phyloP scores from a whole-genome alignment of 371 early-diverging fungal species.

The Mucor velutinosus region DNA sequence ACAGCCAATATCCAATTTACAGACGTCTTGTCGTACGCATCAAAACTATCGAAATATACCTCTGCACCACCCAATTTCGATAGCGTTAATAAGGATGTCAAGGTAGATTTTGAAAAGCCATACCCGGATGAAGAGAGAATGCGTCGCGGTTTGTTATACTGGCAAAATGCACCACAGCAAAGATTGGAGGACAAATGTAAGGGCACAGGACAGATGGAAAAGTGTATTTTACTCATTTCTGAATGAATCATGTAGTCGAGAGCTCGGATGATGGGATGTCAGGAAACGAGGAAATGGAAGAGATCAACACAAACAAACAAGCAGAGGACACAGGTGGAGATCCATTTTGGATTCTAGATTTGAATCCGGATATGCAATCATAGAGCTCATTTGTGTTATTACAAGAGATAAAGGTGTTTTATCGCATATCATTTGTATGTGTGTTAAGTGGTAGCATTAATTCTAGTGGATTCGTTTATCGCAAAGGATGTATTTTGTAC shows the following conservation, averaged over 20 bases:
- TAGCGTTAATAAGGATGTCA: constrained; percentile 34
- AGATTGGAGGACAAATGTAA: constrained; percentile 41
- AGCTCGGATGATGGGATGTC: constrained; percentile 42
- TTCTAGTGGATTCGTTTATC: neutral
- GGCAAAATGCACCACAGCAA: constrained; percentile 41
- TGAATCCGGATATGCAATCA: constrained; percentile 50
- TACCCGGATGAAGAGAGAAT: constrained; percentile 58
- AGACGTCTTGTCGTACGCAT: constrained; percentile 53
- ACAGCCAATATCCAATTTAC: constrained; percentile 51
- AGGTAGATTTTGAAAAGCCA: constrained; percentile 54
- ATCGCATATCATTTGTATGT: too few relatives aligned
- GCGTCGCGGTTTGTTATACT: constrained; percentile 47
- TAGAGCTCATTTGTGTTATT: neutral
- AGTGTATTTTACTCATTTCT: neutral
- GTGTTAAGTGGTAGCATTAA: neutral
- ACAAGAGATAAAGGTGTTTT: too few relatives aligned
- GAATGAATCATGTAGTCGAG: constrained; percentile 33
- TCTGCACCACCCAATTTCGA: constrained; percentile 56
- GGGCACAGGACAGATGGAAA: neutral
- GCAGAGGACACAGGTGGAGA: constrained; percentile 39
- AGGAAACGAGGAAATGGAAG: constrained; percentile 30
- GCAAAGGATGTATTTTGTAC: neutral
- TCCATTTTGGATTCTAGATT: constrained; percentile 54
- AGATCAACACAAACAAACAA: constrained; percentile 14
- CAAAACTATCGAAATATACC: constrained; percentile 52